Evolutionary conservation across 1,284 basidiomycete genomes (phyloP).

Genomic region (Austroboletus novae-zelandiae): DNA sequence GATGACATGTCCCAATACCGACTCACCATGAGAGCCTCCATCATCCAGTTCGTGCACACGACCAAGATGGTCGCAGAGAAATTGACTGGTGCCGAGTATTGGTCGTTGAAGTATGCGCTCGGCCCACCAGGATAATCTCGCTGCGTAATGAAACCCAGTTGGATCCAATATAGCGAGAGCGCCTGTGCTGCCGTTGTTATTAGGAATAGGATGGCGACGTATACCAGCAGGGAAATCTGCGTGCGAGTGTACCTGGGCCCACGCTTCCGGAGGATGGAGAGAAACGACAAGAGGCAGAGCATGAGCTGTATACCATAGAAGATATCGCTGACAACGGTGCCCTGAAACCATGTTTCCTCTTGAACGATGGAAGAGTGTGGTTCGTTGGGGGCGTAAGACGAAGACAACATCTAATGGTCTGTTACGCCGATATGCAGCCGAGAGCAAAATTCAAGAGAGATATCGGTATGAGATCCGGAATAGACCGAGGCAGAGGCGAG

Average conservation of each 20-base stretch:
- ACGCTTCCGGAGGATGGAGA: neutral
- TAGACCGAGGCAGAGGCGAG: neutral
- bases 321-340: conserved; percentile 5
- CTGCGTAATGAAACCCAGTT: conserved; percentile 12
- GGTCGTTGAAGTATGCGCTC: conserved; percentile 11
- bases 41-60: conserved; percentile 16
- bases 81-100: neutral
- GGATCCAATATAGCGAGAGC: conserved; percentile 7
- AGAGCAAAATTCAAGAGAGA: neutral
- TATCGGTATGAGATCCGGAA: neutral
- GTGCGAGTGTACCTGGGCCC: neutral
- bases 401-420: conserved; percentile 1
- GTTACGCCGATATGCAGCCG: neutral
- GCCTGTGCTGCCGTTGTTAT: conserved; percentile 7
- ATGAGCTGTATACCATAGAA: conserved; percentile 12
- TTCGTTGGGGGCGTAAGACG: conserved; percentile 6
- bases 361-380: neutral
- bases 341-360: conserved; percentile 18
- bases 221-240: conserved; percentile 3
- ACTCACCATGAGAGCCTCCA: conserved; percentile 15
- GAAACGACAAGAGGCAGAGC: conserved; percentile 5
- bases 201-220: conserved; percentile 3
- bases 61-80: conserved; percentile 3
- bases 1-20: neutral
- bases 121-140: conserved; percentile 18